Conservation (phyloP, 352 stramenopile species). For the Lagenidium giganteum region DNA sequence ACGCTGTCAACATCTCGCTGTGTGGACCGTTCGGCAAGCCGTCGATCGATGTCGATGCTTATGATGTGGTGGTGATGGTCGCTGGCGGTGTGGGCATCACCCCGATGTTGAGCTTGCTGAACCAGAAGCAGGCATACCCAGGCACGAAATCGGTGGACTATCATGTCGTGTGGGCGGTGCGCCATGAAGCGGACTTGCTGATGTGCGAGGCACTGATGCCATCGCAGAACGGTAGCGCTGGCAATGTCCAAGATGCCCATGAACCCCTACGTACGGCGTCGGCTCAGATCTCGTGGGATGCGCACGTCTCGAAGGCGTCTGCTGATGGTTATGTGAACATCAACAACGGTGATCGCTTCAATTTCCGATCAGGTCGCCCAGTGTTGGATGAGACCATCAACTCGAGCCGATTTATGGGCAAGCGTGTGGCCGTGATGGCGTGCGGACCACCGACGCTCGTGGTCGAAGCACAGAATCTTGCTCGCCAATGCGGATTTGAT, state of each 20-base stretch:
- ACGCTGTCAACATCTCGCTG: slow-evolving; percentile 42
- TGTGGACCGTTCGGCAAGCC: slow-evolving; percentile 68
- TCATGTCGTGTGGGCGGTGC: slow-evolving; percentile 65
- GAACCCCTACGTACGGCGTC: too few species aligned
- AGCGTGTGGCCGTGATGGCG: slow-evolving; percentile 61
- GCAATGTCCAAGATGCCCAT: slow-evolving; percentile 43
- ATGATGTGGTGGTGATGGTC: slow-evolving; percentile 63
- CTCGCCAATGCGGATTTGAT: slow-evolving; percentile 60
- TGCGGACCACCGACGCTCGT: slow-evolving; percentile 73
- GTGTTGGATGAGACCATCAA: slow-evolving; percentile 73
- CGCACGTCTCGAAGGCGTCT: slow-evolving; percentile 55
- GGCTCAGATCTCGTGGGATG: slow-evolving; percentile 50
- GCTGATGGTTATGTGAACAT: slow-evolving; percentile 36
- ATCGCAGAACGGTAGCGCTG: slow-evolving; percentile 24
- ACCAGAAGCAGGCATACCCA: slow-evolving; percentile 49
- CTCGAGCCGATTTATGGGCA: slow-evolving; percentile 49
- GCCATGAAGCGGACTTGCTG: slow-evolving; percentile 49
- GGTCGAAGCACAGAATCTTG: slow-evolving; percentile 54
- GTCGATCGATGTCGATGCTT: slow-evolving; percentile 53
- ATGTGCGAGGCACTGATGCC: slow-evolving; percentile 73
- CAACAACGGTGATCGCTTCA: slow-evolving; percentile 46
- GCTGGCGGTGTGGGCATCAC: slow-evolving; percentile 75
- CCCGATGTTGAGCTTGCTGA: slow-evolving; percentile 68
- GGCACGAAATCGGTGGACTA: slow-evolving; percentile 39
- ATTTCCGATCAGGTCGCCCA: slow-evolving; percentile 42